Evolutionary conservation across 768 basidiomycete species (phyloP).

Genomic region (Cystobasidium tubakii): DNA sequence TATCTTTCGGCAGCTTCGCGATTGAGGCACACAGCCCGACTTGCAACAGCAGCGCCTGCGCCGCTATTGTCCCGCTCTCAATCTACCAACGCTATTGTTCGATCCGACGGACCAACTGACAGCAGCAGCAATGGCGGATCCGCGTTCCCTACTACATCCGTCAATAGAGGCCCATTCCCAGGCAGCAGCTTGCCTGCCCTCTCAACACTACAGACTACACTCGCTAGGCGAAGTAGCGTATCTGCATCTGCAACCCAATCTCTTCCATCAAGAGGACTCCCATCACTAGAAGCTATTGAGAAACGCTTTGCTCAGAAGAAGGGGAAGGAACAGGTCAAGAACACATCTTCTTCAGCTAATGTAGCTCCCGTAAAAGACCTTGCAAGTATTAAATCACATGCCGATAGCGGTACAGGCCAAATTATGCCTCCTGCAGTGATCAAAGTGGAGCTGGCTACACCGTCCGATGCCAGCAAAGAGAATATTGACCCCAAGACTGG

Average conservation of each 20-base stretch:
- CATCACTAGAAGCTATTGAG: constrained; percentile 16
- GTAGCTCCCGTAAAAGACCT: background rate
- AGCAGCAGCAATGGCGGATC: background rate
- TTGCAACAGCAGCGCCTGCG: constrained; percentile 8
- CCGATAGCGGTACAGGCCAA: background rate
- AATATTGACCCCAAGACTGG: constrained; percentile 20
- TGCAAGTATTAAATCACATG: background rate
- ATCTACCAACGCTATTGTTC: constrained; percentile 19
- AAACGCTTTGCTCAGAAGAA: constrained; percentile 27
- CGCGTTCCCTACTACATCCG: background rate
- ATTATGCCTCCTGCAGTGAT: background rate
- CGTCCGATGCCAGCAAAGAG: constrained; percentile 2
- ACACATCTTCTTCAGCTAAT: background rate
- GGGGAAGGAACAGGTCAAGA: background rate
- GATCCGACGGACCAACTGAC: background rate
- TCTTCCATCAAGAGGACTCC: constrained; percentile 15
- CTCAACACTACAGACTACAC: background rate
- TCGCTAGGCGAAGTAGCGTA: background rate
- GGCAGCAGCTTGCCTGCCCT: background rate
- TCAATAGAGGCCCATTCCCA: background rate
- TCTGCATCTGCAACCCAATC: constrained; percentile 2
- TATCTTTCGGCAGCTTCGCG: constrained; percentile 4
- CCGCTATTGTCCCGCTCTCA: constrained; percentile 22
- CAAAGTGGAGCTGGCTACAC: background rate
- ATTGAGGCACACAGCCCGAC: constrained; percentile 19